phyloP scores from a whole-genome alignment of 2,329 filamentous ascomycete species.

The Hypoxylon rubiginosum region DNA sequence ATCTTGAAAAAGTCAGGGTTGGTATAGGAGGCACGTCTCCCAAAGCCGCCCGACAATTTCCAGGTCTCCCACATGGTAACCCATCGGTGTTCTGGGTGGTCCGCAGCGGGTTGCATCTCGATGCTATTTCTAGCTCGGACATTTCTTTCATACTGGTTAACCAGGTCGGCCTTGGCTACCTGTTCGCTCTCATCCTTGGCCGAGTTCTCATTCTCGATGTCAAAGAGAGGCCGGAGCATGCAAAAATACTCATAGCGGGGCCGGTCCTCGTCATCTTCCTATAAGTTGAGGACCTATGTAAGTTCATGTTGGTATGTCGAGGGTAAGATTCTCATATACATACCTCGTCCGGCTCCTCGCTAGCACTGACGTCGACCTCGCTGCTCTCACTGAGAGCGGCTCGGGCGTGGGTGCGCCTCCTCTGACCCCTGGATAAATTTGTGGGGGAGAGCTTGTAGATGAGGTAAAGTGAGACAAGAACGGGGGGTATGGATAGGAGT shows the following conservation, averaged over 20 bases:
- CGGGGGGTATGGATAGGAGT: constrained; percentile 33
- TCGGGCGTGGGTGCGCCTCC: constrained; percentile 25
- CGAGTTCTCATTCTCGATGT: constrained; percentile 42
- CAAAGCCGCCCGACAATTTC: constrained; percentile 37
- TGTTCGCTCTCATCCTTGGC: constrained; percentile 41
- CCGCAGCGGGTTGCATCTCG: constrained; percentile 32
- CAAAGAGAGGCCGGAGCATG: constrained; percentile 43
- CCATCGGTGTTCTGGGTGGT: constrained; percentile 38
- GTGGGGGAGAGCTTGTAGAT: constrained; percentile 33
- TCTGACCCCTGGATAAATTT: constrained; percentile 2
- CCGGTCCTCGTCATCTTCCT: constrained; percentile 24
- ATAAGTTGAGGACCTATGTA: constrained; percentile 6
- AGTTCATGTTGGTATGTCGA: constrained; percentile 7
- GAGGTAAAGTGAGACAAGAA: constrained; percentile 33
- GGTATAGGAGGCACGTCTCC: constrained; percentile 38
- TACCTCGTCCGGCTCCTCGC: constrained; percentile 33
- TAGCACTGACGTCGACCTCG: constrained; percentile 22
- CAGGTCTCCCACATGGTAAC: constrained; percentile 43
- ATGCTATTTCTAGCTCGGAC: constrained; percentile 25
- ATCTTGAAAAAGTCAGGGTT: constrained; percentile 50
- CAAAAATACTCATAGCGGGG: constrained; percentile 41
- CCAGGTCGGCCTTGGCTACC: constrained; percentile 41
- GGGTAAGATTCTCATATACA: constrained; percentile 8
- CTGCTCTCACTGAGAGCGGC: constrained; percentile 16
- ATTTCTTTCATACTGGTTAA: constrained; percentile 32